Base-by-base conservation (phyloP, 2,329 filamentous ascomycete species). In the Lachnellula hyalina region DNA sequence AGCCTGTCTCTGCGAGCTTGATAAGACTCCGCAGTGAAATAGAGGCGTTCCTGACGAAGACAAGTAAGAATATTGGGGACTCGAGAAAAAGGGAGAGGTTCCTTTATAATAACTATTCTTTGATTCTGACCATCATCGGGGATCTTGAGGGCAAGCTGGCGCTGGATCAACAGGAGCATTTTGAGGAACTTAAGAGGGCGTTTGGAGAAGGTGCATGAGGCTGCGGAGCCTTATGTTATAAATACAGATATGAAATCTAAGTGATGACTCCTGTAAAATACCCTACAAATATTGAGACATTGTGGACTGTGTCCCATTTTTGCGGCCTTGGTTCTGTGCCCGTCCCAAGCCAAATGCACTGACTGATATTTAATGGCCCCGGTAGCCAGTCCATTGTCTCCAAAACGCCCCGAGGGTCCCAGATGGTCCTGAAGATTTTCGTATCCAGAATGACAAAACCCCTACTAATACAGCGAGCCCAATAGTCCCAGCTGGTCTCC, bases 21-120 rank as follows among this genome's bases (percentile, higher is more conserved):
- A 80, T 80, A 12, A 82, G 94, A 25, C 72, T 99, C 65, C 78
- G 90, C 32, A 81, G 79, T 54, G 94, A 97, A 68, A 87, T 93
- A 42, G 91, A 97, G 71, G 81, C 82, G 0, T 94, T 96, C 62
- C 72, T 99, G 57, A 82, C 82, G 5, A 90, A 88, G 68, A 77
- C 92, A 56, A 88, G 89, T 67, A 87, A 90, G 63, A 77, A 77
- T 0, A 89, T 92, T 59, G 84, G 82, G 19, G 93, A 96, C 66
- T 79, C 82, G 60, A 83, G 90, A 68, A 95, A 95, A 74, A 80
- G 87, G 62, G 87, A 93, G 63, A 79, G 94, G 45, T 97, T 97
- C 68, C 72, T 99, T 65, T 94, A 89, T 68, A 99, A 97, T 70
- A 99, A 99, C 71, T 97, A 96, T 72, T 95, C 90, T 52, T 77